Percentiles rank a stretch among this genome's conserved stretches.
phyloP scores from a whole-genome alignment of 306 rosid species.

The Malus domestica region ASM211411v1 NC_041790.1:37023001-37023500 shows the following conservation, averaged over 20 bases:
- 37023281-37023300: conserved; percentile 35
- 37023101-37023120: conserved; percentile 37
- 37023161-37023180: conserved; percentile 49
- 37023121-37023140: conserved; percentile 37
- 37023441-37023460: conserved; percentile 74
- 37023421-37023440: conserved; percentile 82
- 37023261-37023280: conserved; percentile 34
- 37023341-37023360: conserved; percentile 42
- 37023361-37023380: conserved; percentile 88
- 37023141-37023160: conserved; percentile 63
- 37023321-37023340: conserved; percentile 29
- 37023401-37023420: conserved; percentile 90
- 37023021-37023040: conserved; percentile 42
- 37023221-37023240: conserved; percentile 30
- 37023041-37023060: conserved; percentile 38
- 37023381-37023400: conserved; percentile 59
- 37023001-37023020: conserved; percentile 27
- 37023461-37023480: conserved; percentile 39
- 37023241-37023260: conserved; percentile 28
- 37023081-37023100: conserved; percentile 44
- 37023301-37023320: conserved; percentile 21
- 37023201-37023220: conserved; percentile 37
- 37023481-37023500: conserved; percentile 46
- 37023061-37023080: conserved; percentile 40
- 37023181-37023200: conserved; percentile 44